Percentiles rank a stretch among this genome's conserved stretches.
phyloP scores from a whole-genome alignment of 2,329 filamentous ascomycete genomes.

The Aspergillus phoenicis region DNA sequence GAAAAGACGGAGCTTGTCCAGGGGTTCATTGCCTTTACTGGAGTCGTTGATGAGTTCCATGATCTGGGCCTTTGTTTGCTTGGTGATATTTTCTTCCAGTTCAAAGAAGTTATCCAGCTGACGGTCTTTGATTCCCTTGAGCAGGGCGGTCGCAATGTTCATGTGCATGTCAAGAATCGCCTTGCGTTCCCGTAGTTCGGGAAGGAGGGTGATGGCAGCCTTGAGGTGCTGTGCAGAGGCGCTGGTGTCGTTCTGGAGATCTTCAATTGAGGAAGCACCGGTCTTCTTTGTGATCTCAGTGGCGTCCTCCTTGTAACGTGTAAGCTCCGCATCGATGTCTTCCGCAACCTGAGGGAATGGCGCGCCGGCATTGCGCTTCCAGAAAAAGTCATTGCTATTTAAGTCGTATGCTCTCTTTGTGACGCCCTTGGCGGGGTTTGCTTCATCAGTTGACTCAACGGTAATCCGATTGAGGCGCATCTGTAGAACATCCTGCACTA shows the following conservation, averaged over 20 bases:
- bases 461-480: conserved; percentile 93
- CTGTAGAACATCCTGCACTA: conserved; percentile 76
- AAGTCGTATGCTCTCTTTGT: conserved; percentile 90
- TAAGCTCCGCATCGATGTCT: conserved; percentile 90
- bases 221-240: conserved; percentile 93
- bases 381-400: conserved; percentile 90
- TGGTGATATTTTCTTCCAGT: conserved; percentile 87
- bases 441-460: conserved; percentile 82
- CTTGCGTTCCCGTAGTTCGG: conserved; percentile 90
- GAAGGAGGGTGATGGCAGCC: conserved; percentile 88
- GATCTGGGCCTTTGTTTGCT: conserved; percentile 86
- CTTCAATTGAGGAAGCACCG: conserved; percentile 87
- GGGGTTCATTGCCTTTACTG: conserved; percentile 78
- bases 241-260: conserved; percentile 84
- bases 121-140: conserved; percentile 86
- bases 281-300: conserved; percentile 94
- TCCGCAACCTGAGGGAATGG: conserved; percentile 96
- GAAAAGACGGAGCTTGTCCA: conserved; percentile 90
- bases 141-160: conserved; percentile 84
- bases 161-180: conserved; percentile 97
- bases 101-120: conserved; percentile 97
- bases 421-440: conserved; percentile 71
- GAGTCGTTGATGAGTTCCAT: conserved; percentile 80
- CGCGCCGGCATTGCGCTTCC: conserved; percentile 84
- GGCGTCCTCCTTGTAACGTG: conserved; percentile 92